Evolutionary conservation across 331 rosid genomes (phyloP), one percentile per base, ranked within the genome.

Genomic region (Saraca asoca): DNA sequence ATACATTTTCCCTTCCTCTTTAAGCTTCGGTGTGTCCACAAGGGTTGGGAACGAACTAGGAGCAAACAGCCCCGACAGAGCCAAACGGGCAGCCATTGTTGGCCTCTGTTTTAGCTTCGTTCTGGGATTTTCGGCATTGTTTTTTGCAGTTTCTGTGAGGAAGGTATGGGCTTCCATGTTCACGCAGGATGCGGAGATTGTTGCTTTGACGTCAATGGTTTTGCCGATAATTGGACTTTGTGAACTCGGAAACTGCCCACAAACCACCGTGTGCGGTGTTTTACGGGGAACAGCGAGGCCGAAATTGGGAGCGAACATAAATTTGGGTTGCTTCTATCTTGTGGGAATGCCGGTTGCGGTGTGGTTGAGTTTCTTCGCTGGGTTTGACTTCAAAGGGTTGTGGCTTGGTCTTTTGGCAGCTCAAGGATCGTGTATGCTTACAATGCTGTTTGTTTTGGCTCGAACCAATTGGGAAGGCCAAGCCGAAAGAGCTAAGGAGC

Each of bases 201-300:
- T 85, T 55, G 82, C 83, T 18, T 34, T 89, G 68, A 89, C 96
- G 0, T 68, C 91, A 0, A 71, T 63, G 79, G 95, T 89, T 9
- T 60, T 89, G 76, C 95, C 96, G 0, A 85, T 89, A 6, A 81
- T 87, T 5, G 96, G 96, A 13, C 71, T 89, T 0, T 89, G 95
- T 44, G 95, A 89, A 75, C 89, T 89, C 5, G 96, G 96, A 33
- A 89, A 89, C 38, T 89, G 95, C 39, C 96, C 96, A 0, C 96
- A 89, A 19, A 89, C 96, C 3, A 86, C 94, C 0, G 84, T 85
- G 7, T 89, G 96, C 16, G 96, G 96, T 0, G 95, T 85, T 17
- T 35, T 89, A 79, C 76, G 96, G 29, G 96, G 96, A 41, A 79
- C 88, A 0, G 96, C 96, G 0, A 78, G 89, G 79, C 96, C 96